phyloP scores from a whole-genome alignment of 768 basidiomycete genomes.

The Agrocybe pediades region DNA sequence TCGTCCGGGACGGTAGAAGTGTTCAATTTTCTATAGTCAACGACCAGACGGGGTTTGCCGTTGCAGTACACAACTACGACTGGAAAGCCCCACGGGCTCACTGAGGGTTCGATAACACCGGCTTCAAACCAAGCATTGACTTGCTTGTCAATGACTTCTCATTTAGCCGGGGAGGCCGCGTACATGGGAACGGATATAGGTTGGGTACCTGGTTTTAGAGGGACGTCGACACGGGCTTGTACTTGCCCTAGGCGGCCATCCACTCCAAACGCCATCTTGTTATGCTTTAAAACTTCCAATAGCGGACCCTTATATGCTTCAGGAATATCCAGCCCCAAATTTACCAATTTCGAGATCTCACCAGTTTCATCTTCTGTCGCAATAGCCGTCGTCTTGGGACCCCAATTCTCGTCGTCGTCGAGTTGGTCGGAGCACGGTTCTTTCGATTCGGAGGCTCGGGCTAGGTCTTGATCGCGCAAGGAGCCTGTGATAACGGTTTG shows the following conservation, averaged over 20 bases:
- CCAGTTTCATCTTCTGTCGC: neutral
- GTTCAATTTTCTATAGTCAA: too few species aligned
- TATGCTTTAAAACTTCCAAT: neutral
- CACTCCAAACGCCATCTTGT: slow-evolving; percentile 8
- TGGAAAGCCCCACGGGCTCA: slow-evolving; percentile 36
- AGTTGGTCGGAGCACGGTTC: neutral
- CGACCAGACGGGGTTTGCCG: slow-evolving; percentile 34
- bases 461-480: slow-evolving; percentile 4
- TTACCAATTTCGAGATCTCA: neutral
- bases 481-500: slow-evolving; percentile 2
- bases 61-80: slow-evolving; percentile 37
- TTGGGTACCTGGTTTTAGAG: slow-evolving; percentile 18
- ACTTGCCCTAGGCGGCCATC: slow-evolving; percentile 2
- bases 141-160: too few species aligned
- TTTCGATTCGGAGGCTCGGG: neutral
- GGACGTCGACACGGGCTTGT: neutral
- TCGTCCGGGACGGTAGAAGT: slow-evolving; percentile 18
- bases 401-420: slow-evolving; percentile 10
- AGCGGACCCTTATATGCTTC: neutral
- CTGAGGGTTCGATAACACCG: slow-evolving; percentile 40
- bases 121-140: slow-evolving; percentile 32
- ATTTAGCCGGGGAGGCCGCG: slow-evolving; percentile 23
- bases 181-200: slow-evolving; percentile 30
- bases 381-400: slow-evolving; percentile 5
- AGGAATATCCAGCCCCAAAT: slow-evolving; percentile 5